phyloP scores from a whole-genome alignment of 139 green algal species.

The Diplosphaera chodatii region DNA sequence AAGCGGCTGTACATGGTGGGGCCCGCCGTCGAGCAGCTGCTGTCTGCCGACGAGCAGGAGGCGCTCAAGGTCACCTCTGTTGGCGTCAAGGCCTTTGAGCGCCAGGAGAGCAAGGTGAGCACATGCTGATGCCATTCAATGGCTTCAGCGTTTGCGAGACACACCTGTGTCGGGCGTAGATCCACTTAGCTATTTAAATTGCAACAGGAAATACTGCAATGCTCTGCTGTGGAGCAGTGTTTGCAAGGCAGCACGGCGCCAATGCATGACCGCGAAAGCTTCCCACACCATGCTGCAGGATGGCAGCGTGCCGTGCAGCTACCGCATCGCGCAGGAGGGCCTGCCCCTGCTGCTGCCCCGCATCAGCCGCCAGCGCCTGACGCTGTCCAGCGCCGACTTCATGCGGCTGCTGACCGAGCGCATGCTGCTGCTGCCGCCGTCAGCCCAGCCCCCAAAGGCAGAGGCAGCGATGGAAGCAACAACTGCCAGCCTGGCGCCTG shows the following conservation, averaged over 20 bases:
- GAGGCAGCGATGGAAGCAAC: background rate
- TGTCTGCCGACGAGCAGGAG: constrained; percentile 64
- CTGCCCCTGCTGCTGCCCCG: constrained; percentile 72
- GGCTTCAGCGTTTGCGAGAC: no score
- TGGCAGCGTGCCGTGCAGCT: constrained; percentile 51
- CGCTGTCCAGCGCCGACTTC: constrained; percentile 46
- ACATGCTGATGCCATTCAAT: no score
- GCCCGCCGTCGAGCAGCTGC: constrained; percentile 43
- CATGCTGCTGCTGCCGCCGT: constrained; percentile 26
- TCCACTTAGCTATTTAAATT: no score
- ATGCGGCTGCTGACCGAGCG: constrained; percentile 45
- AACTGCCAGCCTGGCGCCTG: no score
- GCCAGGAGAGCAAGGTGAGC: constrained; percentile 55
- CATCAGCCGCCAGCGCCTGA: constrained; percentile 62
- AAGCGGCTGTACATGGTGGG: constrained; percentile 65
- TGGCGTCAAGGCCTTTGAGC: constrained; percentile 89
- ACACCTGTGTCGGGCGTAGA: no score
- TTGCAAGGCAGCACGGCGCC: no score
- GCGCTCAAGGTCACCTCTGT: constrained; percentile 65
- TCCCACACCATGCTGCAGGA: no score
- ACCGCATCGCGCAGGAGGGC: constrained; percentile 84
- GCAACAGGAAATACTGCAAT: no score
- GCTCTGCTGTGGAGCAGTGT: no score
- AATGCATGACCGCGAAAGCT: no score
- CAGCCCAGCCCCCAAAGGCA: background rate